Percentiles rank a stretch among this genome's conserved stretches.
phyloP scores from a whole-genome alignment of 495 filamentous ascomycete genomes.

The Pyrenula aspistea region DNA sequence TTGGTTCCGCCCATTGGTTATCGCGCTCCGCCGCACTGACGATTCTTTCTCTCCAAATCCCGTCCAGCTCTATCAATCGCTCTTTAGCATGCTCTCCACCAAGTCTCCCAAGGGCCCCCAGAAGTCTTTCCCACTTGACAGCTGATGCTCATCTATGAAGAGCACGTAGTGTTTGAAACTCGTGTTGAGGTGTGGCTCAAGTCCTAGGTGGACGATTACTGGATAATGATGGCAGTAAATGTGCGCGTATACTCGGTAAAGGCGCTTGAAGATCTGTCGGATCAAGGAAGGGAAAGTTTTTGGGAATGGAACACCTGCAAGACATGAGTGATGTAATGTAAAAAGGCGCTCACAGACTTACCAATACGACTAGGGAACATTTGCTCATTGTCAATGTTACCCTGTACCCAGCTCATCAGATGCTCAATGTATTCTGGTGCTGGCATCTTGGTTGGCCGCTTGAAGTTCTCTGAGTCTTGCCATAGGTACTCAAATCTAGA shows the following conservation, averaged over 20 bases:
- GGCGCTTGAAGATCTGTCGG: slow-evolving; percentile 91
- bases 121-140: slow-evolving; percentile 89
- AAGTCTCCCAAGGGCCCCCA: slow-evolving; percentile 95
- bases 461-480: slow-evolving; percentile 90
- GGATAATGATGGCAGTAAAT: slow-evolving; percentile 99
- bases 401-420: slow-evolving; percentile 91
- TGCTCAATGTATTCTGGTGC: slow-evolving; percentile 96
- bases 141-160: slow-evolving; percentile 84
- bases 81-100: slow-evolving; percentile 92
- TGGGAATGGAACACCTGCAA: slow-evolving; percentile 80
- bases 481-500: slow-evolving; percentile 91
- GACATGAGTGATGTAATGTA: not conserved
- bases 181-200: slow-evolving; percentile 96
- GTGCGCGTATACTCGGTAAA: slow-evolving; percentile 97
- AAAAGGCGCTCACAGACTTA: slow-evolving; percentile 21
- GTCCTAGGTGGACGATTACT: slow-evolving; percentile 84
- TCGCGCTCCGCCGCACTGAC: too few relatives aligned
- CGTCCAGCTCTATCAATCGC: too few relatives aligned
- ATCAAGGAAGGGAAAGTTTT: slow-evolving; percentile 80
- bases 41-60: too few relatives aligned
- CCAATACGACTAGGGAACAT: slow-evolving; percentile 89
- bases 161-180: slow-evolving; percentile 99
- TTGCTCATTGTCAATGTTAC: slow-evolving; percentile 88
- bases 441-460: slow-evolving; percentile 93
- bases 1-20: too few relatives aligned